phyloP scores from a whole-genome alignment of 495 filamentous ascomycete genomes.

The Penicillium parvum region DNA sequence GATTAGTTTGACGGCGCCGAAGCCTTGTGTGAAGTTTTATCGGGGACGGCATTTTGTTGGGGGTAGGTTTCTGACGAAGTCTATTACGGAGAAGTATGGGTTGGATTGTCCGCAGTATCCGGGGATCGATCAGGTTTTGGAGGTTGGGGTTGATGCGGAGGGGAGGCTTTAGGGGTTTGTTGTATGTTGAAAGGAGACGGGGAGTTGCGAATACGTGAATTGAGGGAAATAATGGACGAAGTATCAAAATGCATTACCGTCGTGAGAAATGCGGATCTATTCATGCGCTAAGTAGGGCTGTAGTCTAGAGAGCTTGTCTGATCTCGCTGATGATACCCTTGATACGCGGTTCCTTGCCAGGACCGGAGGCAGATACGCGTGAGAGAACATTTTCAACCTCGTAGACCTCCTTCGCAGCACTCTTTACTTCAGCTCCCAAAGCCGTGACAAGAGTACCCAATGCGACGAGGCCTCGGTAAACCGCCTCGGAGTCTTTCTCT shows the following conservation, averaged over 20 bases:
- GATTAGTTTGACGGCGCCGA: constrained; percentile 89
- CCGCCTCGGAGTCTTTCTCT: constrained; percentile 73
- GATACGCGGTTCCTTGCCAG: constrained; percentile 47
- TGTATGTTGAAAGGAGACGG: too few species aligned
- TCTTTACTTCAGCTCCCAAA: constrained; percentile 43
- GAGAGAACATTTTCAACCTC: constrained; percentile 35
- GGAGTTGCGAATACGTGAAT: too few species aligned
- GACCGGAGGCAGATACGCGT: constrained; percentile 29
- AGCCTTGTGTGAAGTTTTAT: constrained; percentile 84
- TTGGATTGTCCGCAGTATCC: constrained; percentile 78
- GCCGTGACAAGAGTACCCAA: constrained; percentile 63
- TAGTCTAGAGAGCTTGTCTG: constrained; percentile 27
- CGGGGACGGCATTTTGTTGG: constrained; percentile 85
- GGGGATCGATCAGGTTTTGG: constrained; percentile 85
- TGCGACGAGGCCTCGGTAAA: constrained; percentile 79
- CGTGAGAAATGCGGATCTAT: constrained; percentile 20
- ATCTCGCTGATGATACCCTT: constrained; percentile 48
- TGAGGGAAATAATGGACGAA: too few species aligned
- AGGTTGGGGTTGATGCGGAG: constrained; percentile 57
- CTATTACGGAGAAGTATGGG: constrained; percentile 82
- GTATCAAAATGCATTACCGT: constrained; percentile 22
- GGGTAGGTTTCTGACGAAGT: constrained; percentile 76
- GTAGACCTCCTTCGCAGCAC: constrained; percentile 48
- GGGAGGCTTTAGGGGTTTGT: constrained; percentile 46
- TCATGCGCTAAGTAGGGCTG: constrained; percentile 15